Evolutionary conservation across 192 early-diverging fungal genomes (phyloP).

Genomic region (Coemansia sp.): DNA sequence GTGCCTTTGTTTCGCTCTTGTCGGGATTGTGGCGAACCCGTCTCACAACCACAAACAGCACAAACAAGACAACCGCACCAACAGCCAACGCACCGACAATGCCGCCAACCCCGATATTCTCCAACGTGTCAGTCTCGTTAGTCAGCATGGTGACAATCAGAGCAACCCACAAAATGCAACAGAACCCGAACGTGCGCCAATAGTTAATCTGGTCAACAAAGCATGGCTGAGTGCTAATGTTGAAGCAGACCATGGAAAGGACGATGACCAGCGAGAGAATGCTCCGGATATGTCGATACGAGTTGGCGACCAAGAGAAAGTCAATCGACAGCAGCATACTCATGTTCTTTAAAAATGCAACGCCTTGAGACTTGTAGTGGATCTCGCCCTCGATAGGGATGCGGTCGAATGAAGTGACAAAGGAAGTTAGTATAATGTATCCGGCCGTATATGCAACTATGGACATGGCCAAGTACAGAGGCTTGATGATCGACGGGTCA

Average conservation of each 20-base stretch:
- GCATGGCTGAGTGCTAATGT: conserved; percentile 67
- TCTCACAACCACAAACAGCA: conserved; percentile 54
- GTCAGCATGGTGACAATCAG: conserved; percentile 65
- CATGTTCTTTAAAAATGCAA: conserved; percentile 74
- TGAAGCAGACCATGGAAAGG: conserved; percentile 70
- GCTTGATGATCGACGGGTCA: conserved; percentile 52
- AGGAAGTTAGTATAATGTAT: conserved; percentile 64
- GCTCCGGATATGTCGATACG: conserved; percentile 60
- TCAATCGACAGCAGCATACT: conserved; percentile 68
- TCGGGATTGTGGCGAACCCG: conserved; percentile 3
- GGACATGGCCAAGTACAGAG: conserved; percentile 60
- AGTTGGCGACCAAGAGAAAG: conserved; percentile 61
- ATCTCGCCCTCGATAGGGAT: conserved; percentile 68
- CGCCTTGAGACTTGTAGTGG: conserved; percentile 66
- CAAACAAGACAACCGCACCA: conserved; percentile 58
- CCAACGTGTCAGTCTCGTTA: conserved; percentile 46
- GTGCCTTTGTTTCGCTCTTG: no score
- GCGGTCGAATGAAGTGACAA: conserved; percentile 70
- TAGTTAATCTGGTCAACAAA: conserved; percentile 76
- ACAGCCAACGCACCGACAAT: conserved; percentile 51
- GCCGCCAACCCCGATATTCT: conserved; percentile 37
- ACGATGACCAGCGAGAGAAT: conserved; percentile 67
- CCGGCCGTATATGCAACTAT: conserved; percentile 62
- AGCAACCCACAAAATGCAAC: conserved; percentile 67
- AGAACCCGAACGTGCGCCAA: conserved; percentile 64